phyloP scores from a whole-genome alignment of 805 yeast species.

The Spathaspora girioi region DNA sequence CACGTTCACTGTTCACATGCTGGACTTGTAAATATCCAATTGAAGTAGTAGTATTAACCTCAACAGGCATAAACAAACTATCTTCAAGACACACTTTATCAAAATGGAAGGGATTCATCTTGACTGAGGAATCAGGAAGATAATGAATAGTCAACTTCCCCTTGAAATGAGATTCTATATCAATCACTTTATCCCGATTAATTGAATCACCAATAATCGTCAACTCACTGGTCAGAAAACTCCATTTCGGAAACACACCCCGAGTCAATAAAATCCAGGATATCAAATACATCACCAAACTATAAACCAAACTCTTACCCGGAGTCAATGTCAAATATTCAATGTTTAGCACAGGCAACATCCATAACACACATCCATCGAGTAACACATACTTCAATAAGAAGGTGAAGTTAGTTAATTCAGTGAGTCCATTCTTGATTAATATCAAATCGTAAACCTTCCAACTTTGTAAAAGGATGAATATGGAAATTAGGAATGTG shows the following conservation, averaged over 20 bases:
- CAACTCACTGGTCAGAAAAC: slow-evolving; percentile 42
- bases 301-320: slow-evolving; percentile 48
- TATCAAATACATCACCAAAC: slow-evolving; percentile 41
- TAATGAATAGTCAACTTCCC: slow-evolving; percentile 86
- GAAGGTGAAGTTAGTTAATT: slow-evolving; percentile 51
- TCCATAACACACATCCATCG: slow-evolving; percentile 69
- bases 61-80: slow-evolving; percentile 55
- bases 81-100: slow-evolving; percentile 57
- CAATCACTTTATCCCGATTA: slow-evolving; percentile 31
- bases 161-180: slow-evolving; percentile 63
- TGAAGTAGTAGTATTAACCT: slow-evolving; percentile 74
- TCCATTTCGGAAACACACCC: slow-evolving; percentile 42
- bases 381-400: slow-evolving; percentile 66
- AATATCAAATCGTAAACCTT: slow-evolving; percentile 70
- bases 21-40: slow-evolving; percentile 66
- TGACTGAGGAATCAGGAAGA: slow-evolving; percentile 87
- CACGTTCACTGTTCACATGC: slow-evolving; percentile 53
- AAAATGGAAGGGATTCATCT: slow-evolving; percentile 69
- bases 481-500: slow-evolving; percentile 58
- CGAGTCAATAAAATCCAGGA: slow-evolving; percentile 55
- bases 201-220: slow-evolving; percentile 51
- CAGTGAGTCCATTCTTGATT: slow-evolving; percentile 30
- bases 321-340: slow-evolving; percentile 70
- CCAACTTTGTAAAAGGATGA: slow-evolving; percentile 78
- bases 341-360: slow-evolving; percentile 70